These are phyloP conservation scores for Brassica rapa DNA, from an alignment of 345 rosid species.

Conservation along the genomic window DNA sequence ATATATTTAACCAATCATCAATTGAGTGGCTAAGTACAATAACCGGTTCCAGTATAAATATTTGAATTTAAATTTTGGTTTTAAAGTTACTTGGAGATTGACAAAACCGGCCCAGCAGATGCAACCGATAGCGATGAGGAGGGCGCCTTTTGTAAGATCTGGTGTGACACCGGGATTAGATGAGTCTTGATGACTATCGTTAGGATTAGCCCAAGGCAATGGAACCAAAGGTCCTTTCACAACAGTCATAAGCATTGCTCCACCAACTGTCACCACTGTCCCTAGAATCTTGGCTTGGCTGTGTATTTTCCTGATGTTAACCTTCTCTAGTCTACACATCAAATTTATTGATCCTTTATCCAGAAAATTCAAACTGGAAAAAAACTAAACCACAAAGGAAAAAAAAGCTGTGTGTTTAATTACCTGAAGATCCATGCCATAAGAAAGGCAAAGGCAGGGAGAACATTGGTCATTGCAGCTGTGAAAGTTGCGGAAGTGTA, in stretches of 20 bases:
- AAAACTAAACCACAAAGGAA: neutral
- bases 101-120: slow-evolving; percentile 63
- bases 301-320: slow-evolving; percentile 52
- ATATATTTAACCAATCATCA: neutral
- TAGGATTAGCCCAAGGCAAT: slow-evolving; percentile 68
- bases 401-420: neutral
- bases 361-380: neutral
- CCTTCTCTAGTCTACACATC: slow-evolving; percentile 67
- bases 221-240: slow-evolving; percentile 59
- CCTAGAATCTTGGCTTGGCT: slow-evolving; percentile 89
- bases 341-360: slow-evolving; percentile 7
- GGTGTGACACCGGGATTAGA: slow-evolving; percentile 32
- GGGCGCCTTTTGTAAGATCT: slow-evolving; percentile 63
- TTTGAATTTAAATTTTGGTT: slow-evolving; percentile 13
- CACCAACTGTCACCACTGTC: slow-evolving; percentile 80
- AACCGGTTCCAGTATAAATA: neutral
- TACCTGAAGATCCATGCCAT: slow-evolving; percentile 87
- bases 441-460: slow-evolving; percentile 83
- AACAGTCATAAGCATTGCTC: slow-evolving; percentile 88
- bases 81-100: slow-evolving; percentile 57
- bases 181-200: slow-evolving; percentile 25
- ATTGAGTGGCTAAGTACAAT: neutral
- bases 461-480: slow-evolving; percentile 72
- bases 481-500: slow-evolving; percentile 83
- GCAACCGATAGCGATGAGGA: slow-evolving; percentile 53